phyloP scores from a whole-genome alignment of 768 basidiomycete species.

The Zangia roseola region DNA sequence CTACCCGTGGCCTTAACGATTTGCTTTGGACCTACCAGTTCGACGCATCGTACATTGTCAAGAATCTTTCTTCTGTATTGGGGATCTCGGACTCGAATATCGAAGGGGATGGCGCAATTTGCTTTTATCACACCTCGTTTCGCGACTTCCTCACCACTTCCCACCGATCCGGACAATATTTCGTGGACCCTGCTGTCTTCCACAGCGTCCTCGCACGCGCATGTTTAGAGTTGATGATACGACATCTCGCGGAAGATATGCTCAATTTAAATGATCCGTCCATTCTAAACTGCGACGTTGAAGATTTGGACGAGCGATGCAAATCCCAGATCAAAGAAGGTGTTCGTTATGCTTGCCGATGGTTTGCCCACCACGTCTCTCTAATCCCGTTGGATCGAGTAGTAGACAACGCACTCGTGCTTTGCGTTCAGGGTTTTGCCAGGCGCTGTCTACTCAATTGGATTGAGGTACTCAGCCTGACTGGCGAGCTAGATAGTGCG shows the following conservation, averaged over 20 bases:
- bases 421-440: constrained; percentile 10
- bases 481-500: constrained; percentile 15
- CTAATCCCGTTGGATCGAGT: constrained; percentile 4
- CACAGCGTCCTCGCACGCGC: constrained; percentile 11
- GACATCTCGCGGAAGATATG: constrained; percentile 13
- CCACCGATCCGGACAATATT: constrained; percentile 15
- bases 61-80: constrained; percentile 16
- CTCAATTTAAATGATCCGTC: constrained; percentile 13
- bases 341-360: constrained; percentile 20
- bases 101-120: constrained; percentile 9
- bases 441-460: constrained; percentile 11
- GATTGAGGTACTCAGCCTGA: constrained; percentile 21
- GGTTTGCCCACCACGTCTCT: constrained; percentile 18
- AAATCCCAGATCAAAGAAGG: constrained; percentile 13
- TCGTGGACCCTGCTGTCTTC: constrained; percentile 9
- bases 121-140: constrained; percentile 22
- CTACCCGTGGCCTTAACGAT: constrained; percentile 10
- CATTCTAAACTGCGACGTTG: constrained; percentile 11
- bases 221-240: constrained; percentile 17
- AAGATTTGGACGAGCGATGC: constrained; percentile 11
- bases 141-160: constrained; percentile 19
- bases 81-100: constrained; percentile 4
- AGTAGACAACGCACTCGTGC: constrained; percentile 6
- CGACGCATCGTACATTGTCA: constrained; percentile 9
- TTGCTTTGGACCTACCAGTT: constrained; percentile 8